A percentile compares a stretch with the other conserved stretches of the same genome.
Conservation (phyloP, 768 basidiomycete genomes). For the Exidia glandulosa region DNA sequence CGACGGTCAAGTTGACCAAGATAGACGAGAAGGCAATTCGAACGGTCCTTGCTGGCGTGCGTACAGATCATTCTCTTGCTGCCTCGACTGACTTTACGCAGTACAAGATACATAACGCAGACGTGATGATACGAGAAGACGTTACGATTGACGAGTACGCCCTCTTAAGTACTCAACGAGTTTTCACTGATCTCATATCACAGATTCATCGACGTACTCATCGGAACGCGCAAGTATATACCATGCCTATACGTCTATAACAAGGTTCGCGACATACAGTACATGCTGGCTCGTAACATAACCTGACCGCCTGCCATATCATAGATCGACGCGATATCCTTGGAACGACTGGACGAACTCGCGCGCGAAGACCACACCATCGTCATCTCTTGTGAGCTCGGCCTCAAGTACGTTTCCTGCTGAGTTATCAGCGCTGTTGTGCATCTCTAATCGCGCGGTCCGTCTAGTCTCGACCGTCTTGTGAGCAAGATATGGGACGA, state of each 20-base stretch:
- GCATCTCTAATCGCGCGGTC: conserved; percentile 22
- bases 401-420: conserved; percentile 55
- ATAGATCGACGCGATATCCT: conserved; percentile 68
- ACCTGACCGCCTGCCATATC: not conserved
- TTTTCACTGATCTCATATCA: conserved; percentile 73
- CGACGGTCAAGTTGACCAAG: conserved; percentile 86
- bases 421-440: not conserved
- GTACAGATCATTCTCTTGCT: conserved; percentile 13
- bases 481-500: conserved; percentile 43
- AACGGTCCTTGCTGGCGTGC: conserved; percentile 83
- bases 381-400: conserved; percentile 96
- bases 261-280: conserved; percentile 49
- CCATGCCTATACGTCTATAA: conserved; percentile 96
- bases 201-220: conserved; percentile 96
- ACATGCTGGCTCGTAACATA: not conserved
- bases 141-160: conserved; percentile 30
- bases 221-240: conserved; percentile 94
- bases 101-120: conserved; percentile 82
- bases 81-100: not conserved
- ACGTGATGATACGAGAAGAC: conserved; percentile 98
- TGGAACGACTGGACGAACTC: conserved; percentile 73
- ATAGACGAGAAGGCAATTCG: conserved; percentile 94
- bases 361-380: conserved; percentile 73
- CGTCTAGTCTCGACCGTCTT: not conserved
- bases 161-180: conserved; percentile 3